Evolutionary conservation across 2,329 filamentous ascomycete species (phyloP), one percentile per base, ranked within the genome.

Genomic region (Botrytis aclada): DNA sequence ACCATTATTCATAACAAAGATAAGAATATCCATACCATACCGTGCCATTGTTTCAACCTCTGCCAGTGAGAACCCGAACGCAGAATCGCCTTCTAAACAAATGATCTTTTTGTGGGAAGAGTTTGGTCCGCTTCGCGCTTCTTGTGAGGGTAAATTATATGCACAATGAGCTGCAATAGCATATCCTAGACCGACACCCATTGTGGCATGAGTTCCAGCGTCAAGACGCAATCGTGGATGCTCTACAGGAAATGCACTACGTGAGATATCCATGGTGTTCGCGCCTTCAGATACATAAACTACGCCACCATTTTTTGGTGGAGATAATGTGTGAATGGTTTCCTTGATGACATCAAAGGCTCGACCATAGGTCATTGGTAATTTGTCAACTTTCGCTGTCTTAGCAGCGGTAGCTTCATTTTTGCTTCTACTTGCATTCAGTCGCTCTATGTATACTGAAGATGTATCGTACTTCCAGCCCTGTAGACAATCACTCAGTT

Each of bases 181-280:
- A 75, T 89, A 89, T 1, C 86, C 87, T 39, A 89, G 79, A 0
- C 87, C 87, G 0, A 89, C 85, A 1, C 87, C 88, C 88, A 89
- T 89, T 1, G 87, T 89, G 6, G 86, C 87, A 74, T 88, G 85
- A 0, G 87, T 88, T 1, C 87, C 87, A 4, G 87, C 87, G 78
- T 89, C 87, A 34, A 89, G 84, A 34, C 86, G 84, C 25, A 87
- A 83, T 29, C 87, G 84, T 4, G 87, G 87, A 75, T 87, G 83
- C 43, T 86, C 82, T 29, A 89, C 82, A 0, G 85, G 83, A 77
- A 89, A 89, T 61, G 84, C 82, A 20, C 84, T 85, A 32, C 87
- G 85, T 3, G 86, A 87, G 70, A 89, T 88, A 75, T 89, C 88
- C 88, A 89, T 89, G 10, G 87, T 88, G 77, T 88, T 88, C 14